Percentiles rank a stretch among this genome's conserved stretches.
Evolutionary conservation across 2,329 filamentous ascomycete species (phyloP).

Genomic region (Biscogniauxia marginata): DNA sequence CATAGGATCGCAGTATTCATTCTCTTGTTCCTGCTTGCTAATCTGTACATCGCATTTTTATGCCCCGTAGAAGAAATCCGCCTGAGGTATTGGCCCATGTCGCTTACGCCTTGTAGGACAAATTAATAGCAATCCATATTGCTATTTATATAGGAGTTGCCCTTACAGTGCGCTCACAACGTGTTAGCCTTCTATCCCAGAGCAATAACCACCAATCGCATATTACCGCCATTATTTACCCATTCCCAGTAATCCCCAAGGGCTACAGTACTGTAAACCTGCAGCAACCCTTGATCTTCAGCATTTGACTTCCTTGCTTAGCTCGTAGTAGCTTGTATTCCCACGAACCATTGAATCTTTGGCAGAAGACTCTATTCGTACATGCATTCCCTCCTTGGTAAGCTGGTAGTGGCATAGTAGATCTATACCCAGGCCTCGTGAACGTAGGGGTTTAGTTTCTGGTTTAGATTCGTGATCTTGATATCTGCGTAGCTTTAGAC

Average conservation of each 20-base stretch:
- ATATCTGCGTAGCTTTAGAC: constrained; percentile 11
- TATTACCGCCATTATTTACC: neutral
- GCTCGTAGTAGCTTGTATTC: neutral
- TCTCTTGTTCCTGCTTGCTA: too few relatives aligned
- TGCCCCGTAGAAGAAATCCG: too few relatives aligned
- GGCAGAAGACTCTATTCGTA: neutral
- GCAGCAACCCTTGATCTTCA: neutral
- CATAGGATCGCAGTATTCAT: too few relatives aligned
- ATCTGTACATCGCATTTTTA: too few relatives aligned
- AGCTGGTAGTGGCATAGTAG: neutral
- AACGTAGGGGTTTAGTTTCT: neutral
- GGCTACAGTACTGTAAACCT: neutral
- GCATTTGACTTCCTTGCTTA: neutral
- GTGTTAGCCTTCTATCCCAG: neutral
- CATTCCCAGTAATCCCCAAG: neutral
- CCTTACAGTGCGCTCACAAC: neutral
- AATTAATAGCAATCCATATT: too few relatives aligned
- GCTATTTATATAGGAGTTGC: too few relatives aligned
- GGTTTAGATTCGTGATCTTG: neutral
- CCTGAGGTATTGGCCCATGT: too few relatives aligned
- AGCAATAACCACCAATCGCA: neutral
- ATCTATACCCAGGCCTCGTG: neutral
- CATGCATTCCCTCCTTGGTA: neutral
- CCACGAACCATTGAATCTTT: neutral
- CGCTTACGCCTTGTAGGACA: too few relatives aligned